Percentiles rank a stretch among this genome's conserved stretches.
Conservation (phyloP, 306 rosid genomes). For the Prunus kanzakura region DNA sequence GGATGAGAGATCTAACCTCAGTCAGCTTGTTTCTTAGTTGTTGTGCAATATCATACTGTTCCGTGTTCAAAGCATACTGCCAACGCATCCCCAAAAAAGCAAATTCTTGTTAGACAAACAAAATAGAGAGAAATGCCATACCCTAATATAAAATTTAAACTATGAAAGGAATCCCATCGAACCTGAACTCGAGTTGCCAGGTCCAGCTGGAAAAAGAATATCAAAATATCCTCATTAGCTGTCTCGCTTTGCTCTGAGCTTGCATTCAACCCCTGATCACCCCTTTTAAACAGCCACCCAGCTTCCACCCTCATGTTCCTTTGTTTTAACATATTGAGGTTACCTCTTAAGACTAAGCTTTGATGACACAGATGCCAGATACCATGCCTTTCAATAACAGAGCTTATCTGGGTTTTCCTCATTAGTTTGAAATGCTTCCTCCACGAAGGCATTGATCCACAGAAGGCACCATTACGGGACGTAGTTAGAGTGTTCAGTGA, state of each 20-base stretch:
- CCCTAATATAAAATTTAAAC: not conserved
- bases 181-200: conserved; percentile 96
- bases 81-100: conserved; percentile 26
- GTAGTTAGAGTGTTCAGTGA: conserved; percentile 53
- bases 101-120: conserved; percentile 9
- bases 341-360: conserved; percentile 33
- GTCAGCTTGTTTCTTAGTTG: conserved; percentile 82
- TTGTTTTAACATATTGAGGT: conserved; percentile 36
- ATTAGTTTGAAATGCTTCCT: conserved; percentile 42
- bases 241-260: conserved; percentile 77
- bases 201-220: conserved; percentile 87
- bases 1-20: conserved; percentile 56
- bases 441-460: conserved; percentile 47
- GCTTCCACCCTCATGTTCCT: conserved; percentile 51
- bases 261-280: conserved; percentile 63
- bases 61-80: conserved; percentile 82
- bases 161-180: conserved; percentile 7
- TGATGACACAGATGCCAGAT: conserved; percentile 39
- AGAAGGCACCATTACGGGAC: conserved; percentile 39
- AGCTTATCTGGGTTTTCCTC: conserved; percentile 32
- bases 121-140: conserved; percentile 13
- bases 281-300: conserved; percentile 80
- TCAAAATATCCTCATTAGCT: conserved; percentile 80
- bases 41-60: conserved; percentile 82
- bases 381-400: conserved; percentile 30